A percentile compares a stretch with the other conserved stretches of the same genome.
phyloP scores from a whole-genome alignment of 1,139 yeast species.

The Saccharomyces hybrid region DNA sequence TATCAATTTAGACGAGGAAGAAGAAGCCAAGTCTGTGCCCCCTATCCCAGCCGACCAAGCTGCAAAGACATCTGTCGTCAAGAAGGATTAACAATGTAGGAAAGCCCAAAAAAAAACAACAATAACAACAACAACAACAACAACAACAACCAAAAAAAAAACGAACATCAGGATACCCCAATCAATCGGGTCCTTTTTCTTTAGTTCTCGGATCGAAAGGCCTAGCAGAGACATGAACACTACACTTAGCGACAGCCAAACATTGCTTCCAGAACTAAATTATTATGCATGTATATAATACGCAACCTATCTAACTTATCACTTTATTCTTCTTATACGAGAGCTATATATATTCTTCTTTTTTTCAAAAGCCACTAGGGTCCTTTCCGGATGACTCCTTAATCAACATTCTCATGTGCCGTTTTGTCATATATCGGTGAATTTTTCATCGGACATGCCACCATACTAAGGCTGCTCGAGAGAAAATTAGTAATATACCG shows the following conservation, averaged over 20 bases:
- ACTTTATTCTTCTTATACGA: neutral
- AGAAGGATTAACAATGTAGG: slow-evolving; percentile 42
- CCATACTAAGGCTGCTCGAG: neutral
- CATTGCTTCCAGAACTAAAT: neutral
- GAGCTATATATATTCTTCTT: neutral
- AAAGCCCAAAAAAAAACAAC: slow-evolving; percentile 67
- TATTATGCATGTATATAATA: neutral
- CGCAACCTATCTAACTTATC: neutral
- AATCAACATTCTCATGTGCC: neutral
- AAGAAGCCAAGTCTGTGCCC: slow-evolving; percentile 23
- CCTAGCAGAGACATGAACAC: too few species aligned
- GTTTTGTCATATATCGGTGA: neutral
- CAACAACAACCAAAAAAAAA: slow-evolving; percentile 95
- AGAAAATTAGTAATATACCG: neutral
- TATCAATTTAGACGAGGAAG: slow-evolving; percentile 72
- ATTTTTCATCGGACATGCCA: neutral
- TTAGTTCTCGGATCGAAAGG: too few species aligned
- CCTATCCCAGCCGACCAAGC: slow-evolving; percentile 23
- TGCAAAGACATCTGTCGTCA: slow-evolving; percentile 14
- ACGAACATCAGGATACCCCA: slow-evolving; percentile 10
- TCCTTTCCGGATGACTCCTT: neutral
- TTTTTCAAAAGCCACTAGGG: neutral
- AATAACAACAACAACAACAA: slow-evolving; percentile 23
- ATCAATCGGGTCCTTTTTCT: slow-evolving; percentile 26
- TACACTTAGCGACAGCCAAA: too few species aligned